A percentile compares a stretch with the other conserved stretches of the same genome.
phyloP scores from a whole-genome alignment of 345 rosid species.

The Hevea brasiliensis region DNA sequence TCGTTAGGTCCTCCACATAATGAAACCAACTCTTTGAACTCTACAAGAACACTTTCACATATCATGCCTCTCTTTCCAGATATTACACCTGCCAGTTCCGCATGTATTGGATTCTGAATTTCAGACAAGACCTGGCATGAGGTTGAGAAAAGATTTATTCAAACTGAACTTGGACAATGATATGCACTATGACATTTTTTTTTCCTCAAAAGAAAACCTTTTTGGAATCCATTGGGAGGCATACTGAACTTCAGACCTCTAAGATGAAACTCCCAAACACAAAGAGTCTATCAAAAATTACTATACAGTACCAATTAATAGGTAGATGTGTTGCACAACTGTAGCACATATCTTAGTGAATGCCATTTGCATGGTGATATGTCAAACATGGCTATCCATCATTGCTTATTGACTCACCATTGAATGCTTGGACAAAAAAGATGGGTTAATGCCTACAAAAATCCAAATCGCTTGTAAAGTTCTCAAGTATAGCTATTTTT shows the following conservation, averaged over 20 bases:
- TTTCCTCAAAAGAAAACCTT: neutral
- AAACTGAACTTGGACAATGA: neutral
- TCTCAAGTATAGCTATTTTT: neutral
- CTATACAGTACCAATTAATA: neutral
- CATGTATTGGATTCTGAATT: constrained; percentile 53
- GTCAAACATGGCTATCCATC: neutral
- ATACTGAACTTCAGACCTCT: neutral
- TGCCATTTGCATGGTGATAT: neutral
- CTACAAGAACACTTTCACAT: constrained; percentile 56
- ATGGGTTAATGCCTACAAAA: neutral
- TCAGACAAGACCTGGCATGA: constrained; percentile 63
- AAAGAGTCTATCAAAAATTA: too few species aligned
- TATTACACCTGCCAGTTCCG: constrained; percentile 37
- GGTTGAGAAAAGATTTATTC: neutral
- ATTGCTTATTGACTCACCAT: neutral
- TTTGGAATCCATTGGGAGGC: neutral
- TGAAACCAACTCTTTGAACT: constrained; percentile 64
- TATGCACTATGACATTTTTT: neutral
- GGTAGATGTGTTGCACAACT: neutral
- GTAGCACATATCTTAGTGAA: neutral
- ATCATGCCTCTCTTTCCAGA: constrained; percentile 59
- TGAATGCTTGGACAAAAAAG: neutral
- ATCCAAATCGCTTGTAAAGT: neutral
- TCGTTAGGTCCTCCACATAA: constrained; percentile 82
- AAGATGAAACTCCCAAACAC: neutral